Evolutionary conservation across 2,329 filamentous ascomycete genomes (phyloP).

Genomic region (Curvularia sp.): DNA sequence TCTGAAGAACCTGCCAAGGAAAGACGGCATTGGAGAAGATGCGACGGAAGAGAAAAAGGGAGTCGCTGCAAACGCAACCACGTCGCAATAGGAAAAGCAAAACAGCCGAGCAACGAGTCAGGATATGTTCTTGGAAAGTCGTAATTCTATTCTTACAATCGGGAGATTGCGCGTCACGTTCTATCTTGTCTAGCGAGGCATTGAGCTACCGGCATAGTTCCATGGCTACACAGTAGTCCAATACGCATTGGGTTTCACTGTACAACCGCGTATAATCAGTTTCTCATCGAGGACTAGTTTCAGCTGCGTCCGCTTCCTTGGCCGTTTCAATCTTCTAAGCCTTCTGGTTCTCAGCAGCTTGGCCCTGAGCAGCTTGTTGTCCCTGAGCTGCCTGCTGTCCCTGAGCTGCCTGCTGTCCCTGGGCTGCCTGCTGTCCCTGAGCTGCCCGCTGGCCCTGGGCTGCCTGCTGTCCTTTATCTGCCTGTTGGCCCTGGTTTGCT

Average conservation of each 20-base stretch:
- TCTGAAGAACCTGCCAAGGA: conserved; percentile 48
- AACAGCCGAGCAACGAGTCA: not conserved
- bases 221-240: not conserved
- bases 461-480: too few relatives aligned
- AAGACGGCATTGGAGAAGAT: conserved; percentile 20
- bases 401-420: too few relatives aligned
- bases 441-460: too few relatives aligned
- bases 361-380: too few relatives aligned
- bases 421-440: too few relatives aligned
- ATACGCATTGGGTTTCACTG: not conserved
- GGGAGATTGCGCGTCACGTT: not conserved
- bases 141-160: not conserved
- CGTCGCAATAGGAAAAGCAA: not conserved
- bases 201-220: not conserved
- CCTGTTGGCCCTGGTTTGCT: too few relatives aligned
- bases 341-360: not conserved
- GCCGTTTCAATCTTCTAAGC: not conserved
- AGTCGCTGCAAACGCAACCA: conserved; percentile 1
- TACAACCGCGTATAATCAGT: not conserved
- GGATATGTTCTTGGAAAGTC: not conserved
- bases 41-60: conserved; percentile 29
- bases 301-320: not conserved
- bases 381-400: too few relatives aligned
- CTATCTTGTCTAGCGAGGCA: not conserved
- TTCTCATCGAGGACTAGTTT: not conserved